Evolutionary conservation across 768 basidiomycete species (phyloP).

Genomic region (Hydnum rufescens): DNA sequence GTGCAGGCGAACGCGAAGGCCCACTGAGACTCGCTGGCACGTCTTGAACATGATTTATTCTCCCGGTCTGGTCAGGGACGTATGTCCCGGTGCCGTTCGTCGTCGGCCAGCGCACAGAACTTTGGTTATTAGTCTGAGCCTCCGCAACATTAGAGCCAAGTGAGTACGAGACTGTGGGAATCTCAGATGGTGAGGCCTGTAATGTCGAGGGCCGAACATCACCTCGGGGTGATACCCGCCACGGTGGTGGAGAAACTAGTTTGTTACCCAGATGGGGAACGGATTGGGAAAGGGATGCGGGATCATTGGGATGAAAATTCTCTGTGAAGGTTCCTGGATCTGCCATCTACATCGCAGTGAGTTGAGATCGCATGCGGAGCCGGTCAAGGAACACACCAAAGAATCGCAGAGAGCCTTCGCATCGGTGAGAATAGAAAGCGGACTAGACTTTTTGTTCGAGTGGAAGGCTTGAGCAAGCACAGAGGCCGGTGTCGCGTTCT

Average conservation of each 20-base stretch:
- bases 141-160: no score
- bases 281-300: not conserved
- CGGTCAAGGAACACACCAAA: conserved; percentile 4
- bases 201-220: no score
- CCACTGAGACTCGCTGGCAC: no score
- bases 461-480: conserved; percentile 9
- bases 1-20: no score
- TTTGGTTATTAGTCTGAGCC: no score
- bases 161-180: no score
- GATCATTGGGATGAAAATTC: not conserved
- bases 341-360: not conserved
- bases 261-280: not conserved
- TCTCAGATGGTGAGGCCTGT: no score
- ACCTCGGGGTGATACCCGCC: no score
- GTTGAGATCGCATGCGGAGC: not conserved
- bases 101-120: no score
- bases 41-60: no score
- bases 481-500: conserved; percentile 7
- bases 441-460: conserved; percentile 3
- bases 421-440: conserved; percentile 4
- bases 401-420: conserved; percentile 9
- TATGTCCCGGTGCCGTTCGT: no score
- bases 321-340: not conserved
- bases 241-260: not conserved
- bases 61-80: no score